Evolutionary conservation across 1,284 basidiomycete genomes (phyloP), one percentile per base, ranked within the genome.

Genomic region (Sanghuangporus weigelae): DNA sequence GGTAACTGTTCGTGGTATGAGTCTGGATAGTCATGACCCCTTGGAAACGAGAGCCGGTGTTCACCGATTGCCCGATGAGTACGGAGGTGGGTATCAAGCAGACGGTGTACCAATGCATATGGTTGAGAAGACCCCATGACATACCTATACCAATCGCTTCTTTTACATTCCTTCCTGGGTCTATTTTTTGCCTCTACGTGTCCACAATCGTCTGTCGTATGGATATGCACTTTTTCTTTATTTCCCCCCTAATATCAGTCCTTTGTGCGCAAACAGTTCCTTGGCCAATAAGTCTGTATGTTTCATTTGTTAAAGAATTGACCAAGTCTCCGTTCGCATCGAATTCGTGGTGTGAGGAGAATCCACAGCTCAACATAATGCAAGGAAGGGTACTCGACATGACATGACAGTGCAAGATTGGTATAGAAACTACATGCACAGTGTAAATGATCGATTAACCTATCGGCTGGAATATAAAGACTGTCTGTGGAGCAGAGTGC

Each of bases 1-100:
- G 39, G 50, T 62, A 11, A 59, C 62, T 26, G 57, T 64, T 21
- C 51, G 63, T 19, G 59, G 56, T 8, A 50, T 51, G 35, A 64
- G 63, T 35, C 11, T 61, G 42, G 63, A 64, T 57, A 61, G 63
- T 44, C 58, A 64, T 23, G 59, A 60, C 31, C 26, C 63, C 6
- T 36, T 60, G 36, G 50, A 64, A 31, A 49, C 35, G 7, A 50
- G 58, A 10, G 68, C 72, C 51, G 68, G 68, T 36, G 70, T 72
- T 55, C 68, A 64, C 23, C 67, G 57, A 36, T 44, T 69, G 57
- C 63, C 69, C 39, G 71, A 74, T 19, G 72, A 73, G 50, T 70
- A 67, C 56, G 70, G 69, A 53, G 67, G 58, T 39, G 54, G 36
- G 42, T 64, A 61, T 54, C 48, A 46, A 8, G 40, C 62, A 10